Conservation (phyloP, 305 asterid species). For the Plantago lanceolata region DNA sequence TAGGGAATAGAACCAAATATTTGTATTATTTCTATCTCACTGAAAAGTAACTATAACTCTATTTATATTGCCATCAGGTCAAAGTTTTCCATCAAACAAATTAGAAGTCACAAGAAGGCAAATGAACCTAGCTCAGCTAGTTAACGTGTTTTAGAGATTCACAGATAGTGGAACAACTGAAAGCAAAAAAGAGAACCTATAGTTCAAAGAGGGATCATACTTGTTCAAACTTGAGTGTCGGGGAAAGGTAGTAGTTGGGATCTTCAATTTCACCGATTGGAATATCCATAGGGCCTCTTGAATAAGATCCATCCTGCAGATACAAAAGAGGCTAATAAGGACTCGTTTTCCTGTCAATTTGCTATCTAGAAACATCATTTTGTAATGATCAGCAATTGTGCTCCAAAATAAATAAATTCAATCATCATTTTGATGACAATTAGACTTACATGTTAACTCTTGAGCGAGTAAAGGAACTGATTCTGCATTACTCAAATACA, state of each 20-base stretch:
- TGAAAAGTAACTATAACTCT: background rate
- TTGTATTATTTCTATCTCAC: background rate
- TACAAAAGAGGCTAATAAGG: conserved; percentile 21
- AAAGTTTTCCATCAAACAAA: conserved; percentile 4
- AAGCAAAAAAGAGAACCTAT: conserved; percentile 22
- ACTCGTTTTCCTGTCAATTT: conserved; percentile 14
- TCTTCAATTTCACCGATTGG: conserved; percentile 66
- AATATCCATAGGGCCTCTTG: conserved; percentile 94
- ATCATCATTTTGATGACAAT: conserved; percentile 1
- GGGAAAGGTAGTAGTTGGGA: conserved; percentile 70
- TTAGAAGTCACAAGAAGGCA: conserved; percentile 6
- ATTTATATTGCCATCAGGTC: conserved; percentile 9
- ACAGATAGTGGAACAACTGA: background rate
- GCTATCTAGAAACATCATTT: conserved; percentile 8
- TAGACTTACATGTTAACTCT: background rate
- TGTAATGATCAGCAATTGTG: background rate
- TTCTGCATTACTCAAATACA: conserved; percentile 1
- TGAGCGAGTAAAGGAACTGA: conserved; percentile 12
- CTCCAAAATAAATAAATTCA: background rate
- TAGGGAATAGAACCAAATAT: background rate
- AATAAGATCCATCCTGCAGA: conserved; percentile 95
- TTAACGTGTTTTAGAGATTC: background rate
- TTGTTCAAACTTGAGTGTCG: conserved; percentile 90
- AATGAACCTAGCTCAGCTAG: conserved; percentile 6
- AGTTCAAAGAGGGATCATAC: conserved; percentile 37